Percentiles rank a stretch among this genome's conserved stretches.
Evolutionary conservation across 169 alveolate species (phyloP).

Genomic region (Pseudocohnilembus persalinus): DNA sequence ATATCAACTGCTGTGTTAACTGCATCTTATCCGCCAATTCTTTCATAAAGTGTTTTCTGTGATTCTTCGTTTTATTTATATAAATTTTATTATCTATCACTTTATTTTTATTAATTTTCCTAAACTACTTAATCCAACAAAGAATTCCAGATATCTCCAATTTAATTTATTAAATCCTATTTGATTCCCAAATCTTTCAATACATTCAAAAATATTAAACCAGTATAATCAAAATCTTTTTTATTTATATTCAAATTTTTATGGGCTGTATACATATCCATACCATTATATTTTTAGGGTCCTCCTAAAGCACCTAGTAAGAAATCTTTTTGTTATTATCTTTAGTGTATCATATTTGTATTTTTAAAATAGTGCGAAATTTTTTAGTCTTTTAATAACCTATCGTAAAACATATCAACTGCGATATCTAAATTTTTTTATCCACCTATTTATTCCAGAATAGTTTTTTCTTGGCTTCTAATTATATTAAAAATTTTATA

Average conservation of each 20-base stretch:
- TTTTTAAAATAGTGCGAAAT: not conserved
- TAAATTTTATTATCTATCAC: no score
- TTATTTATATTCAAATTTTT: not conserved
- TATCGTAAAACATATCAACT: not conserved
- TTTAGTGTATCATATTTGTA: not conserved
- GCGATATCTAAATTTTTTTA: not conserved
- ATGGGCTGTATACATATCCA: not conserved
- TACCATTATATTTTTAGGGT: not conserved
- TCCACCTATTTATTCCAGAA: not conserved
- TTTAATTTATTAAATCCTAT: not conserved
- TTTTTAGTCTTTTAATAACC: not conserved
- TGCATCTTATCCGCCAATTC: constrained; percentile 20
- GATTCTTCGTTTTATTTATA: no score
- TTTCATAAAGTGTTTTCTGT: not conserved
- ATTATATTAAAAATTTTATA: no score
- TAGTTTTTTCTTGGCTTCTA: not conserved
- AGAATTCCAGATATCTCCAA: not conserved
- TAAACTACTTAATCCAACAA: not conserved
- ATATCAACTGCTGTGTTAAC: constrained; percentile 41
- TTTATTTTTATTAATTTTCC: not conserved
- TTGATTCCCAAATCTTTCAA: not conserved
- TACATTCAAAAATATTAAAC: not conserved
- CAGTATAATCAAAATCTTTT: not conserved
- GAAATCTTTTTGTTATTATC: not conserved
- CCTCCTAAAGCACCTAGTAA: not conserved